These are phyloP conservation scores for Puccinia horiana DNA, from an alignment of 1,284 basidiomycete species.

Conservation along the genomic window DNA sequence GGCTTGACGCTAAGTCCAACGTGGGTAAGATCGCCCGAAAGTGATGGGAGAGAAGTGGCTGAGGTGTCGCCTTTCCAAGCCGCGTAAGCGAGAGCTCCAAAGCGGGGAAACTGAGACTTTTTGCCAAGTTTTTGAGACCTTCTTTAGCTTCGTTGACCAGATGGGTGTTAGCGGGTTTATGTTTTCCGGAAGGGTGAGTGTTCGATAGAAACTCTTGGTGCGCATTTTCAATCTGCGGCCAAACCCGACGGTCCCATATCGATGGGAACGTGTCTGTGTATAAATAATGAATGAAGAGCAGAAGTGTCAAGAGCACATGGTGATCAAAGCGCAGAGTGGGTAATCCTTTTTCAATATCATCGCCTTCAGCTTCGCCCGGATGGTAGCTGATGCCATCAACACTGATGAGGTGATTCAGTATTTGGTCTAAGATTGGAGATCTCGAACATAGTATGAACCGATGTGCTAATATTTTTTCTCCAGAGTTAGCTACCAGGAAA, in stretches of 20 bases:
- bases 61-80: slow-evolving; percentile 59
- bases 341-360: slow-evolving; percentile 8
- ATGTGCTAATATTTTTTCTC: slow-evolving; percentile 68
- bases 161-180: slow-evolving; percentile 55
- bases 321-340: slow-evolving; percentile 57
- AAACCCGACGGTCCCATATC: slow-evolving; percentile 80
- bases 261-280: slow-evolving; percentile 82
- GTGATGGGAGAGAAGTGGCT: slow-evolving; percentile 63
- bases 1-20: background rate
- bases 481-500: slow-evolving; percentile 60
- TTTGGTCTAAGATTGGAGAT: slow-evolving; percentile 62
- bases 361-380: slow-evolving; percentile 44
- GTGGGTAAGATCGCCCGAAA: slow-evolving; percentile 56
- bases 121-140: slow-evolving; percentile 67
- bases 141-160: slow-evolving; percentile 65
- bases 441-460: slow-evolving; percentile 69
- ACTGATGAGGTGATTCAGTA: slow-evolving; percentile 38
- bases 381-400: slow-evolving; percentile 16
- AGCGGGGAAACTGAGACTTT: slow-evolving; percentile 64
- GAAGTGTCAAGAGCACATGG: slow-evolving; percentile 68
- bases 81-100: slow-evolving; percentile 63
- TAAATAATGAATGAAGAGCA: slow-evolving; percentile 80
- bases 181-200: slow-evolving; percentile 56
- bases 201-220: slow-evolving; percentile 51
- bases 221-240: slow-evolving; percentile 61